Conservation (phyloP, 805 yeast species). For the Saturnispora ahearnii region DNA sequence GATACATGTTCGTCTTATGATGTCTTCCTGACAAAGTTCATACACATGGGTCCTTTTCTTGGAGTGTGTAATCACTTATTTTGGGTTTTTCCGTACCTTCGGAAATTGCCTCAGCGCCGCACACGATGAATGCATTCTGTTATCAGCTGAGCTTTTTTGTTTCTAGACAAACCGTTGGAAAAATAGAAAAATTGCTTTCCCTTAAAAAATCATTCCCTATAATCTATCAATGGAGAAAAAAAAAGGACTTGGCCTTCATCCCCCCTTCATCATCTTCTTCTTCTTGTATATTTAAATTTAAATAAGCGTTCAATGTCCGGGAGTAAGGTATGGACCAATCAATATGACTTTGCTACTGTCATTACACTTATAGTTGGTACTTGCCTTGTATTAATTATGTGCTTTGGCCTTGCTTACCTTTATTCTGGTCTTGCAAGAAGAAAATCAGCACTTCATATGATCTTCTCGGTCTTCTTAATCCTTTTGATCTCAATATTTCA, state of each 20-base stretch:
- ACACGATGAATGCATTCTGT: neutral
- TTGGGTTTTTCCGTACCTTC: no score
- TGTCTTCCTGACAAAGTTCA: neutral
- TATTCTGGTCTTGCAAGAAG: constrained; percentile 88
- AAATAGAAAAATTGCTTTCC: neutral
- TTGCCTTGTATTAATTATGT: constrained; percentile 78
- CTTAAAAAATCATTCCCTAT: no score
- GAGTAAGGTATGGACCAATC: constrained; percentile 8
- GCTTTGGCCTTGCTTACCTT: constrained; percentile 88
- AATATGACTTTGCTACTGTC: constrained; percentile 39
- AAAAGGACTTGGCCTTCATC: no score
- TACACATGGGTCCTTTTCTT: neutral
- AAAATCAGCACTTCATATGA: constrained; percentile 79
- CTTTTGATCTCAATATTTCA: constrained; percentile 51
- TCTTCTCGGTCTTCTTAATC: constrained; percentile 64
- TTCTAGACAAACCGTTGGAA: neutral
- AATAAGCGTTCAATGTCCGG: neutral
- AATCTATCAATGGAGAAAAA: no score
- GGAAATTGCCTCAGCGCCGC: neutral
- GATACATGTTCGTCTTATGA: no score
- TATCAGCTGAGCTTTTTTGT: neutral
- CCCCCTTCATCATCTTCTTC: no score
- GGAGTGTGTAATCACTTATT: no score
- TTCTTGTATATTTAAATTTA: neutral
- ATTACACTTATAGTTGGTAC: constrained; percentile 51